These are phyloP conservation scores for Garcia nutans DNA, from an alignment of 345 rosid genomes.

Conservation along the genomic window DNA sequence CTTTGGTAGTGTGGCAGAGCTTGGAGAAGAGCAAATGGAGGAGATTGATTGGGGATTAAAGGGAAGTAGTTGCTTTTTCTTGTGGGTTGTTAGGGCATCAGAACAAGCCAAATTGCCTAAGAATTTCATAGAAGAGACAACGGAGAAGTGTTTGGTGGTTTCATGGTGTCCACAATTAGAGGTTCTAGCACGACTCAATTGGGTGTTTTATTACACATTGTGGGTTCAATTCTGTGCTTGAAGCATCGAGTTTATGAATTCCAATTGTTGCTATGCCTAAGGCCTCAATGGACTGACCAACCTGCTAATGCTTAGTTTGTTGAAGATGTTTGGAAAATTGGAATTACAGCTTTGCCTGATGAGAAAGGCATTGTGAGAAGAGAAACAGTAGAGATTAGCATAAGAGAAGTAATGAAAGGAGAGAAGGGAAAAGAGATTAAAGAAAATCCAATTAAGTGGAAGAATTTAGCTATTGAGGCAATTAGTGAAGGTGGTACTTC, in stretches of 20 bases:
- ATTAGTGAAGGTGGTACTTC: slow-evolving; percentile 7
- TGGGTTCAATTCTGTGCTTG: slow-evolving; percentile 18
- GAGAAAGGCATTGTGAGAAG: slow-evolving; percentile 10
- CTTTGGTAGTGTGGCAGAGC: slow-evolving; percentile 18
- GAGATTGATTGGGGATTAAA: slow-evolving; percentile 25
- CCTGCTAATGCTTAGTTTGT: slow-evolving; percentile 7
- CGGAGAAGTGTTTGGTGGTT: slow-evolving; percentile 3
- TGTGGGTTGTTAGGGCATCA: slow-evolving; percentile 21
- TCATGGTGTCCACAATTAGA: slow-evolving; percentile 20
- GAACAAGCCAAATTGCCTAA: slow-evolving; percentile 14
- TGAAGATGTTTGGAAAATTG: slow-evolving; percentile 12
- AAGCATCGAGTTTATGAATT: slow-evolving; percentile 19
- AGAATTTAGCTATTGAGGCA: slow-evolving; percentile 6
- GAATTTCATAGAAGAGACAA: slow-evolving; percentile 1
- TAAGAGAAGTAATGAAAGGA: slow-evolving; percentile 3
- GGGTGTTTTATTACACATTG: slow-evolving; percentile 21
- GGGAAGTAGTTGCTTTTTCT: neutral
- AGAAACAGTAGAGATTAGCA: neutral
- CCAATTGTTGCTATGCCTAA: slow-evolving; percentile 23
- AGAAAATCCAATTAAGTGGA: slow-evolving; percentile 6
- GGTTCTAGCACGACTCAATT: slow-evolving; percentile 6
- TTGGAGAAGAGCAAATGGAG: slow-evolving; percentile 20
- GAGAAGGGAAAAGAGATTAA: slow-evolving; percentile 7
- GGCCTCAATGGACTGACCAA: slow-evolving; percentile 18
- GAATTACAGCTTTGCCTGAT: slow-evolving; percentile 1